Evolutionary conservation across 345 rosid species (phyloP).

Genomic region (Cardamine occulta): DNA sequence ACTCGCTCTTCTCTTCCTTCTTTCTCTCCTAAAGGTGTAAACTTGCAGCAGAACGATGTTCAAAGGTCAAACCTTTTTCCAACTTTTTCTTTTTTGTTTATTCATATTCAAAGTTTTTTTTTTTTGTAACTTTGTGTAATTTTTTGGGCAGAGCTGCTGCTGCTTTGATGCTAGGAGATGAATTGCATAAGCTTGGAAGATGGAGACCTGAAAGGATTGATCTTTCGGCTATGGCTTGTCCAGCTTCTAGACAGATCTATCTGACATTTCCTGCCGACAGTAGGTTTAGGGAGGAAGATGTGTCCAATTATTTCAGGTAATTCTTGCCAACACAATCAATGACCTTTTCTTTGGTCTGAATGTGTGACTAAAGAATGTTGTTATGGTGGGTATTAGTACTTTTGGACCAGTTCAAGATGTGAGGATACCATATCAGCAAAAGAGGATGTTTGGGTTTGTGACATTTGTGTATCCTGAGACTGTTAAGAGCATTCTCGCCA

Average conservation of each 20-base stretch:
- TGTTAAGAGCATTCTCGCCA: slow-evolving; percentile 84
- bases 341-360: slow-evolving; percentile 18
- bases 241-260: slow-evolving; percentile 96
- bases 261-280: slow-evolving; percentile 97
- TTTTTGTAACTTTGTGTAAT: not conserved
- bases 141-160: slow-evolving; percentile 58
- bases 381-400: slow-evolving; percentile 48
- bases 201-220: slow-evolving; percentile 80
- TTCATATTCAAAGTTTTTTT: not conserved
- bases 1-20: slow-evolving; percentile 59
- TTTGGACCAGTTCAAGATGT: slow-evolving; percentile 99
- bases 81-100: not conserved
- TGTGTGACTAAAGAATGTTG: slow-evolving; percentile 28
- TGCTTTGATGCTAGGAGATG: slow-evolving; percentile 75
- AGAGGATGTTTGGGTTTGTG: slow-evolving; percentile 96
- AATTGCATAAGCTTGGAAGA: slow-evolving; percentile 66
- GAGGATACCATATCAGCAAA: slow-evolving; percentile 93
- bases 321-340: not conserved
- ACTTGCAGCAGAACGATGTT: slow-evolving; percentile 64
- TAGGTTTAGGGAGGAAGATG: slow-evolving; percentile 91
- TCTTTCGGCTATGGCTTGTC: slow-evolving; percentile 63
- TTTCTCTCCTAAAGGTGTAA: slow-evolving; percentile 69
- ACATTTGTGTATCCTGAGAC: slow-evolving; percentile 89
- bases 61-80: slow-evolving; percentile 54
- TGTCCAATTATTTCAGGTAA: slow-evolving; percentile 86